A percentile compares a stretch with the other conserved stretches of the same genome.
These are phyloP conservation scores for Tephrocybe sp. DNA, from an alignment of 768 basidiomycete species.

Conservation along the genomic window DNA sequence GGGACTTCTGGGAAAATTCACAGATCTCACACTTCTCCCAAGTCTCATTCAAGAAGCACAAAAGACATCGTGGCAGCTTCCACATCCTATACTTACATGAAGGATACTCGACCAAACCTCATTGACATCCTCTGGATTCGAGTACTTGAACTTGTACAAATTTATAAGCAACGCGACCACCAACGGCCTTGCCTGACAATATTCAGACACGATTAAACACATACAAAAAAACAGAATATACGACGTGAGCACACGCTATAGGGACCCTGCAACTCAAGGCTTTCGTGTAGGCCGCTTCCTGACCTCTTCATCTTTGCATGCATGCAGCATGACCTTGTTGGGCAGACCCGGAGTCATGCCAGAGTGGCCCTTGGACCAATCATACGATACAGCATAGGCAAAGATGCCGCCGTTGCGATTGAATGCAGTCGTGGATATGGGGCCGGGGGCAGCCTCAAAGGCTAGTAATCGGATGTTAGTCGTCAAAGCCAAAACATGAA, in stretches of 20 bases:
- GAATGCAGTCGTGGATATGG: slow-evolving; percentile 79
- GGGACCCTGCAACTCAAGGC: neutral
- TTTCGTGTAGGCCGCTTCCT: slow-evolving; percentile 55
- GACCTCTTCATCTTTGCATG: slow-evolving; percentile 85
- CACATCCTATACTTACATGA: too few species aligned
- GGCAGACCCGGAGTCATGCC: slow-evolving; percentile 71
- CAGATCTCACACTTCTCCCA: too few species aligned
- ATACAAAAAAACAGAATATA: too few species aligned
- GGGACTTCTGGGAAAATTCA: too few species aligned
- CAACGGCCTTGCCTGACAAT: neutral
- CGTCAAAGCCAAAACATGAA: neutral
- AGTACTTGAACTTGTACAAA: too few species aligned
- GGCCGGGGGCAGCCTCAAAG: slow-evolving; percentile 71
- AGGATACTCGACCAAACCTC: too few species aligned
- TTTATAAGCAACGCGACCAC: too few species aligned
- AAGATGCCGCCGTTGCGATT: slow-evolving; percentile 88
- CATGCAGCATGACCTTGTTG: slow-evolving; percentile 83
- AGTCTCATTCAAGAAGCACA: too few species aligned
- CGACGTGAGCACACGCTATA: too few species aligned
- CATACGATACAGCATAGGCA: slow-evolving; percentile 90
- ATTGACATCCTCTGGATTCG: too few species aligned
- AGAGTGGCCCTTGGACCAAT: slow-evolving; percentile 91
- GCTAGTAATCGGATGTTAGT: slow-evolving; percentile 35
- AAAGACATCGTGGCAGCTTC: too few species aligned
- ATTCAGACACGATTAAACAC: neutral